phyloP scores from a whole-genome alignment of 805 yeast species.

The Ogataea neopini region DNA sequence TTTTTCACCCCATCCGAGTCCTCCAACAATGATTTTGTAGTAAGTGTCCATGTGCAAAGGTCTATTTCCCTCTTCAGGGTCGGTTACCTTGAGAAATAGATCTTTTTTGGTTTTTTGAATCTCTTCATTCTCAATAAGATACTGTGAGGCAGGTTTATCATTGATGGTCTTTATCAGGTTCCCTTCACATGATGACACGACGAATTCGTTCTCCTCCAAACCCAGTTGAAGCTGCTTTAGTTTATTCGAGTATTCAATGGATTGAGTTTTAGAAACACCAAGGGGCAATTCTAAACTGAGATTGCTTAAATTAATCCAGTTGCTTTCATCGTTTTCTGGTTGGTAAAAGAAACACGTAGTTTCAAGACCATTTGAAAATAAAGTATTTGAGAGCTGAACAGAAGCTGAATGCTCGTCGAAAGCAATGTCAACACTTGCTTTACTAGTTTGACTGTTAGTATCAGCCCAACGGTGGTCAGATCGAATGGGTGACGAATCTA shows the following conservation, averaged over 20 bases:
- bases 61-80: background rate
- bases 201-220: conserved; percentile 30
- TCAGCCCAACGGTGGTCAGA: conserved; percentile 15
- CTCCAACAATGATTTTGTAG: conserved; percentile 67
- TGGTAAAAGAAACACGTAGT: conserved; percentile 28
- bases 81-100: conserved; percentile 24
- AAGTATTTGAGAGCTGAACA: conserved; percentile 27
- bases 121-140: conserved; percentile 45
- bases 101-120: conserved; percentile 33
- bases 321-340: conserved; percentile 12
- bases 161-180: conserved; percentile 62
- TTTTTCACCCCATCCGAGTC: conserved; percentile 75
- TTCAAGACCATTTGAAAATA: conserved; percentile 28
- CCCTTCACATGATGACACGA: conserved; percentile 51
- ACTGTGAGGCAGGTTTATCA: conserved; percentile 55
- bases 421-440: background rate
- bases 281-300: conserved; percentile 8
- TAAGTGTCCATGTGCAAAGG: conserved; percentile 29
- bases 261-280: background rate
- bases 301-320: conserved; percentile 15
- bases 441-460: conserved; percentile 9
- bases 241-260: conserved; percentile 15
- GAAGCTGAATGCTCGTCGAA: conserved; percentile 4
- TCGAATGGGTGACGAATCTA: conserved; percentile 14
- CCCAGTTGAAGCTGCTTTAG: conserved; percentile 14